Percentiles rank a stretch among this genome's conserved stretches.
Evolutionary conservation across 768 basidiomycete genomes (phyloP).

Genomic region (Termitomyces sp.): DNA sequence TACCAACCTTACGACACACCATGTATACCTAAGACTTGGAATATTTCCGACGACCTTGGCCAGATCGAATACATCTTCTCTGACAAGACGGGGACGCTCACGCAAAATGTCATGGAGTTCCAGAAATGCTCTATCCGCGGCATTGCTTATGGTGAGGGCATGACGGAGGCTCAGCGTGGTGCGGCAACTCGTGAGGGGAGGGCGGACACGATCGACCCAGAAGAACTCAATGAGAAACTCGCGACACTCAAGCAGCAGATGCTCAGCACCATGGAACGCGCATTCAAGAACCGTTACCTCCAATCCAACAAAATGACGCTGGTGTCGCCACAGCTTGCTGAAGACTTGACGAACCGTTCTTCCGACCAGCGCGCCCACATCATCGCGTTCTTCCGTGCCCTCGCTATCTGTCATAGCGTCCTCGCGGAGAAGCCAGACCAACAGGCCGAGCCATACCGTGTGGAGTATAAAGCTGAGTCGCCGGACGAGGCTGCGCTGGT

Average conservation of each 20-base stretch:
- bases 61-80: conserved; percentile 93
- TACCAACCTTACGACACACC: conserved; percentile 83
- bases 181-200: conserved; percentile 82
- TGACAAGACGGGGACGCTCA: conserved; percentile 96
- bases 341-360: conserved; percentile 65
- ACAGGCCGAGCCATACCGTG: conserved; percentile 51
- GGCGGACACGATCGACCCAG: conserved; percentile 61
- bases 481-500: conserved; percentile 96
- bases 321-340: conserved; percentile 81
- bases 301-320: conserved; percentile 83
- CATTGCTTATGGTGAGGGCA: conserved; percentile 84
- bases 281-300: conserved; percentile 87
- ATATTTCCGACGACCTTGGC: conserved; percentile 96
- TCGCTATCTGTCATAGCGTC: conserved; percentile 93
- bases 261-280: conserved; percentile 68
- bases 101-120: conserved; percentile 99
- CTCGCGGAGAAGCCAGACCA: conserved; percentile 76
- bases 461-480: conserved; percentile 95
- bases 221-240: conserved; percentile 70
- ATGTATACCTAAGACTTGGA: conserved; percentile 97
- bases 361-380: conserved; percentile 64
- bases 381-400: conserved; percentile 87
- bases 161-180: conserved; percentile 94
- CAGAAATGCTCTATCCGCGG: conserved; percentile 91
- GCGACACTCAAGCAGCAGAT: conserved; percentile 69